phyloP scores from a whole-genome alignment of 2,329 filamentous ascomycete species.

The Claviceps citrina region DNA sequence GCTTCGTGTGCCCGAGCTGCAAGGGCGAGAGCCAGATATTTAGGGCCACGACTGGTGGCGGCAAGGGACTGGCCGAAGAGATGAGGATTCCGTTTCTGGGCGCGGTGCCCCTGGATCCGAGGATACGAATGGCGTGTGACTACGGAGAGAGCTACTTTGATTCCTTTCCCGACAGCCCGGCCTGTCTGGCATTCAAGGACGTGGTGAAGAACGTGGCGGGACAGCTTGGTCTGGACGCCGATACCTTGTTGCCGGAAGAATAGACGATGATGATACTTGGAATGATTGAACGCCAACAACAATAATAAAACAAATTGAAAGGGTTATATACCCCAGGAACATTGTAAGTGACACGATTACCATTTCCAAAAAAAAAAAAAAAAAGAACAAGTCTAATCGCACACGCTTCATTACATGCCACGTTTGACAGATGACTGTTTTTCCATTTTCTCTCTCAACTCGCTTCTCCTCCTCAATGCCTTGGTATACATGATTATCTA shows the following conservation, averaged over 20 bases:
- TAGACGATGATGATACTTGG: slow-evolving; percentile 12
- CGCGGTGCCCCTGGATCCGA: slow-evolving; percentile 76
- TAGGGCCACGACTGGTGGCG: slow-evolving; percentile 78
- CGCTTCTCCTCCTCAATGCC: neutral
- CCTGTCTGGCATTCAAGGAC: slow-evolving; percentile 62
- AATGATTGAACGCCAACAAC: no score
- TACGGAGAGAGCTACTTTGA: slow-evolving; percentile 97
- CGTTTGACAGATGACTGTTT: neutral
- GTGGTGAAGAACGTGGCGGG: slow-evolving; percentile 62
- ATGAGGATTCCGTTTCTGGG: slow-evolving; percentile 81
- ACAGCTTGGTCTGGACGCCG: slow-evolving; percentile 48
- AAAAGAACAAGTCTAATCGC: no score
- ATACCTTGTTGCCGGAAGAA: slow-evolving; percentile 32
- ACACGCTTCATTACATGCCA: neutral
- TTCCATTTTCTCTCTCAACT: neutral
- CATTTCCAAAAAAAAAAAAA: neutral
- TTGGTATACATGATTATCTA: slow-evolving; percentile 9
- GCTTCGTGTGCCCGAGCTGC: slow-evolving; percentile 91
- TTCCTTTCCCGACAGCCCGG: slow-evolving; percentile 81
- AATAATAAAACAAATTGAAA: no score
- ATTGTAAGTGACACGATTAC: neutral
- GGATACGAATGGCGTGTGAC: slow-evolving; percentile 92
- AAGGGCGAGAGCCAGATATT: slow-evolving; percentile 75
- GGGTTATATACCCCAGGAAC: neutral
- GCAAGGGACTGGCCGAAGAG: slow-evolving; percentile 63